Evolutionary conservation across 768 basidiomycete genomes (phyloP).

Genomic region (Kwoniella dendrophila): DNA sequence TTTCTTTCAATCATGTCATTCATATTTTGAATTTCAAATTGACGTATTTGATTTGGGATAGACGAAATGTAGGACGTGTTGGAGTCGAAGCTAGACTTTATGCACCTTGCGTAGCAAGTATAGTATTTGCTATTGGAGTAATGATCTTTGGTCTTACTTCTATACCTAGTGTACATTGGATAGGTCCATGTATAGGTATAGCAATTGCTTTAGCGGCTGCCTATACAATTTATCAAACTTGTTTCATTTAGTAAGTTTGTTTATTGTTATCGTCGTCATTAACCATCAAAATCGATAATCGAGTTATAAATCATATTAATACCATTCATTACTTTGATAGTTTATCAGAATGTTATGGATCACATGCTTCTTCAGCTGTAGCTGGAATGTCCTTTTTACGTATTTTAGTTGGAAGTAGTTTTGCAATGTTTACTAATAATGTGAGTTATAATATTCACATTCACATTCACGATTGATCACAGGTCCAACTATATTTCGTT

Average conservation of each 20-base stretch:
- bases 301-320: too few species aligned
- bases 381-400: constrained; percentile 69
- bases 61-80: constrained; percentile 33
- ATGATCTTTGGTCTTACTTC: constrained; percentile 75
- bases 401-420: constrained; percentile 57
- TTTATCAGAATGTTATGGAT: constrained; percentile 65
- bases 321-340: too few species aligned
- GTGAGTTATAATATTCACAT: neutral
- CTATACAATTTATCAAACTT: constrained; percentile 22
- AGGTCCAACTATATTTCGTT: neutral
- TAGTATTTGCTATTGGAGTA: constrained; percentile 48
- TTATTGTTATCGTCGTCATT: too few species aligned
- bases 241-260: constrained; percentile 60
- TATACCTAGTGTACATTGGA: constrained; percentile 64
- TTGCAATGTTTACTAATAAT: constrained; percentile 63
- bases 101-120: constrained; percentile 47
- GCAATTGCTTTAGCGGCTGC: constrained; percentile 57
- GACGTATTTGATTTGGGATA: too few species aligned
- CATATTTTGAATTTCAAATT: constrained; percentile 4
- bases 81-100: constrained; percentile 54
- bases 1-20: neutral
- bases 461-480: neutral
- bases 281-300: too few species aligned
- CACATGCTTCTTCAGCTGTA: constrained; percentile 68
- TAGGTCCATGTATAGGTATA: constrained; percentile 65